A percentile compares a stretch with the other conserved stretches of the same genome.
phyloP scores from a whole-genome alignment of 176 grass and related monocot genomes.

The Carex kokanica region DNA sequence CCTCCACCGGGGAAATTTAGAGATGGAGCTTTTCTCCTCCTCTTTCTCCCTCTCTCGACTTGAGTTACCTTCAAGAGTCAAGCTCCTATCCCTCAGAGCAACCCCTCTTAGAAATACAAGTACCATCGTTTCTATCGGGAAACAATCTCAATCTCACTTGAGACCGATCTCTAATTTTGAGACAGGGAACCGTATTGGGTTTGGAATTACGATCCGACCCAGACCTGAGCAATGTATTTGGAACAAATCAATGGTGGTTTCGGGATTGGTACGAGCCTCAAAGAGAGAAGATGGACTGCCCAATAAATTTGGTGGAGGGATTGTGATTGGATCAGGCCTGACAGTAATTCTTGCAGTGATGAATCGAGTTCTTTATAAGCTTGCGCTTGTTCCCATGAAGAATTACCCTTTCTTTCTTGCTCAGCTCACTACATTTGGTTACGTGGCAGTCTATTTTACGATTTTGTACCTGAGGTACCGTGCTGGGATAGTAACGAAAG shows the following conservation, averaged over 20 bases:
- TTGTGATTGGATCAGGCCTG: constrained; percentile 34
- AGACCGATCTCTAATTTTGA: not conserved
- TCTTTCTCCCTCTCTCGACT: not conserved
- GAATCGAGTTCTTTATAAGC: constrained; percentile 96
- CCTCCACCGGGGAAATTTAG: too few relatives aligned
- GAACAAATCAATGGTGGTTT: not conserved
- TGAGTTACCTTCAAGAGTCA: not conserved
- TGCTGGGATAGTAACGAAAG: constrained; percentile 57
- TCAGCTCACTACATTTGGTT: constrained; percentile 78
- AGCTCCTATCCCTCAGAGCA: not conserved
- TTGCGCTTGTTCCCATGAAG: constrained; percentile 81
- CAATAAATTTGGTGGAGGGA: constrained; percentile 25
- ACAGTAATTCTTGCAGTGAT: constrained; percentile 64
- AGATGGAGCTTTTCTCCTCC: not conserved
- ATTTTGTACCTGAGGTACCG: constrained; percentile 56
- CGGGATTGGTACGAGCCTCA: not conserved
- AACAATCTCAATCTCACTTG: not conserved
- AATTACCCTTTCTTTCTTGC: constrained; percentile 91
- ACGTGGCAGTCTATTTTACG: constrained; percentile 75
- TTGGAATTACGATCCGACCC: not conserved
- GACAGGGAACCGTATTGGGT: not conserved
- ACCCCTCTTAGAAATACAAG: not conserved
- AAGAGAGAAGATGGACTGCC: not conserved
- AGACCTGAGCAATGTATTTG: not conserved
- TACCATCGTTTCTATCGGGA: not conserved